These are phyloP conservation scores for Staphylotrichum tortipilum DNA, from an alignment of 495 filamentous ascomycete genomes.

Conservation along the genomic window DNA sequence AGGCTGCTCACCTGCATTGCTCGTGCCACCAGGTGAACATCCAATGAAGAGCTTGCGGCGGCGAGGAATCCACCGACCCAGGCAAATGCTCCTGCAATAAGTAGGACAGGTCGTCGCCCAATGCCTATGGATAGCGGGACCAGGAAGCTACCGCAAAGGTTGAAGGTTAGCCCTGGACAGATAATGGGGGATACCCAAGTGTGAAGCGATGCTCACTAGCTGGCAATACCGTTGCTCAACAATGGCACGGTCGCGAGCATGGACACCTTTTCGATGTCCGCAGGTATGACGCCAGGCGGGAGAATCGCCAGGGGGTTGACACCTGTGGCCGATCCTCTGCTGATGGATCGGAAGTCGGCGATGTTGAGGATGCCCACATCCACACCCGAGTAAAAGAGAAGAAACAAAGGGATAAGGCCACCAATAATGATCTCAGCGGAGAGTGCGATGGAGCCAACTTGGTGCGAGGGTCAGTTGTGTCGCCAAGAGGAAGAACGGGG, in stretches of 20 bases:
- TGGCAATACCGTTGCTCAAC: constrained; percentile 17
- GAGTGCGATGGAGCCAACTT: constrained; percentile 15
- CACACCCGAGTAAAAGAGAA: constrained; percentile 21
- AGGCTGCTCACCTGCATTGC: constrained; percentile 2
- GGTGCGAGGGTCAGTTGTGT: neutral
- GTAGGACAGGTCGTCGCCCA: constrained; percentile 20
- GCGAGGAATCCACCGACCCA: constrained; percentile 22
- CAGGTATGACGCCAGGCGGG: constrained; percentile 10
- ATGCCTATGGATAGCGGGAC: constrained; percentile 22
- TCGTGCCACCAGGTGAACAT: constrained; percentile 14
- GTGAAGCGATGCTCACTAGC: constrained; percentile 9
- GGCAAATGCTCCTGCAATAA: constrained; percentile 15
- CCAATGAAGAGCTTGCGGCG: constrained; percentile 13
- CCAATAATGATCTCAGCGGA: constrained; percentile 19
- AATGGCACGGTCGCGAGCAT: constrained; percentile 20
- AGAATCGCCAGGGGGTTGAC: constrained; percentile 10
- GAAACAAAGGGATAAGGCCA: constrained; percentile 19
- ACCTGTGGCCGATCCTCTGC: constrained; percentile 3
- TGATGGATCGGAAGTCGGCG: constrained; percentile 6
- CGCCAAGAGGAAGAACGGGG: neutral
- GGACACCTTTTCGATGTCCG: constrained; percentile 14
- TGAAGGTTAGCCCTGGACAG: no score
- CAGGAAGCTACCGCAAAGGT: constrained; percentile 4
- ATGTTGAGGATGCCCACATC: constrained; percentile 18
- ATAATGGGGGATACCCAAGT: no score